Percentiles rank a stretch among this genome's conserved stretches.
Conservation (phyloP, 2,329 filamentous ascomycete genomes). For the Diaporthe vexans region DNA sequence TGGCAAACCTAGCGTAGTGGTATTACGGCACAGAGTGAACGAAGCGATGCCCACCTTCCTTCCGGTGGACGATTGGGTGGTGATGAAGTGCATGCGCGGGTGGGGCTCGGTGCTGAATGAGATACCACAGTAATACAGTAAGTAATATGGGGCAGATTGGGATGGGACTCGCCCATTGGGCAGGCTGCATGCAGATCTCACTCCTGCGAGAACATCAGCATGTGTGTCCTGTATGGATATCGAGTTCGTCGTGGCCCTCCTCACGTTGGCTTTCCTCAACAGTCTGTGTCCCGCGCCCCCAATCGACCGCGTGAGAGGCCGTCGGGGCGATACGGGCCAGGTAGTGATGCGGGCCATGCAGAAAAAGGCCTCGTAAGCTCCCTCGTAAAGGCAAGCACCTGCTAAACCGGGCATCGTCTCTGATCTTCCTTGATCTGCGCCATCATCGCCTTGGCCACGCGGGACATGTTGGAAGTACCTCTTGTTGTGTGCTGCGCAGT, state of each 20-base stretch:
- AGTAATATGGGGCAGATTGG: slow-evolving; percentile 23
- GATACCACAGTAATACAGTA: neutral
- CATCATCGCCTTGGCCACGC: slow-evolving; percentile 14
- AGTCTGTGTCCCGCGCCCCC: too few species aligned
- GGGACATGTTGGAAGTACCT: too few species aligned
- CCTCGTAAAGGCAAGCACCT: slow-evolving; percentile 14
- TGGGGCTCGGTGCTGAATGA: slow-evolving; percentile 11
- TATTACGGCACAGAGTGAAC: neutral
- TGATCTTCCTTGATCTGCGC: slow-evolving; percentile 27
- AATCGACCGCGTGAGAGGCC: too few species aligned
- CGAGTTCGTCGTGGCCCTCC: too few species aligned
- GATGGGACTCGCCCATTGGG: slow-evolving; percentile 19
- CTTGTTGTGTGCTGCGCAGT: too few species aligned
- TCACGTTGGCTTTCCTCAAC: too few species aligned
- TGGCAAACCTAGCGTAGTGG: neutral
- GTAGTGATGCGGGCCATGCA: neutral
- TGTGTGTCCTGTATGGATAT: too few species aligned
- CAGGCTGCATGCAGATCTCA: slow-evolving; percentile 2
- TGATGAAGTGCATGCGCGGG: neutral
- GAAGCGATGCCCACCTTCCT: neutral
- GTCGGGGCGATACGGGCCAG: too few species aligned
- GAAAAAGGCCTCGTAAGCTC: slow-evolving; percentile 6
- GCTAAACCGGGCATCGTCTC: slow-evolving; percentile 19
- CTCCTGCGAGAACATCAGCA: neutral
- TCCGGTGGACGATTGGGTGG: too few species aligned